Evolutionary conservation across 495 filamentous ascomycete species (phyloP).

Genomic region (Sordaria brevicollis): DNA sequence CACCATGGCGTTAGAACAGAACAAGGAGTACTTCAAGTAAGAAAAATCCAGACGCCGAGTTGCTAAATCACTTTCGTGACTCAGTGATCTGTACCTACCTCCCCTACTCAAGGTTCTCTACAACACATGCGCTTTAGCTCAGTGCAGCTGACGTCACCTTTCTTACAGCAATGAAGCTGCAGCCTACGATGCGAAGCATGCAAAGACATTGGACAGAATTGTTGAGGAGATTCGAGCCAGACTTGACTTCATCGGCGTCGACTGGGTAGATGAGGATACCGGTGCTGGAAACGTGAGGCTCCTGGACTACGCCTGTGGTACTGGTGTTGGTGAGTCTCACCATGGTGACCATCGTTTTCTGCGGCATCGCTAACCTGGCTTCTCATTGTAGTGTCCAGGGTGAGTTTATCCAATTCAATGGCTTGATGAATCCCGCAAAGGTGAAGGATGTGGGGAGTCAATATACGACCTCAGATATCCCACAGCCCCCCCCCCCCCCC

Average conservation of each 20-base stretch:
- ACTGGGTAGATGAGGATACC: slow-evolving; percentile 33
- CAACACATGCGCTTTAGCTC: no score
- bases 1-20: slow-evolving; percentile 19
- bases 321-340: slow-evolving; percentile 40
- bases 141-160: not conserved
- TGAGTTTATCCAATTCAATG: not conserved
- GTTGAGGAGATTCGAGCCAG: slow-evolving; percentile 38
- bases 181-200: slow-evolving; percentile 30
- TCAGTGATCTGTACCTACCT: not conserved
- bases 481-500: no score
- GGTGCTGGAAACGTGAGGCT: slow-evolving; percentile 37
- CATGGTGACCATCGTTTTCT: slow-evolving; percentile 33
- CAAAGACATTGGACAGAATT: slow-evolving; percentile 27
- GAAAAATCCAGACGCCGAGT: slow-evolving; percentile 9
- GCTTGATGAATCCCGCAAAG: not conserved
- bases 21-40: slow-evolving; percentile 37
- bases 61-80: not conserved
- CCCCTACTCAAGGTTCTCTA: not conserved
- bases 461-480: not conserved
- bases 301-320: slow-evolving; percentile 70
- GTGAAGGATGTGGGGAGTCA: not conserved
- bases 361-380: not conserved
- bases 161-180: slow-evolving; percentile 26
- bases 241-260: slow-evolving; percentile 52
- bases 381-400: slow-evolving; percentile 2